Percentiles rank a stretch among this genome's conserved stretches.
phyloP scores from a whole-genome alignment of 2,329 filamentous ascomycete genomes.

The Sporothrix euskadiensis region DNA sequence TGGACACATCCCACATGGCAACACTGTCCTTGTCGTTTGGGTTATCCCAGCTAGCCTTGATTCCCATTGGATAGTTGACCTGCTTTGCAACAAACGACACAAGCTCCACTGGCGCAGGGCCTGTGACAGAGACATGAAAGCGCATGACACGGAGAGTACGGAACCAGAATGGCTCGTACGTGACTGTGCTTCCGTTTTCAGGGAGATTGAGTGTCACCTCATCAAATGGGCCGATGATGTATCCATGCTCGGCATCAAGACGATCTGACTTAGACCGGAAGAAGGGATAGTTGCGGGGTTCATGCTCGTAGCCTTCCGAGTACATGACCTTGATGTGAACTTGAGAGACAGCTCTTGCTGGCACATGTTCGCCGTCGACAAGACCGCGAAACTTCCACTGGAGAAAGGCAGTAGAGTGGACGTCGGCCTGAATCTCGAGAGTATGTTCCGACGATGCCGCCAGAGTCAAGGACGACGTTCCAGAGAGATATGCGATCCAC shows the following conservation, averaged over 20 bases:
- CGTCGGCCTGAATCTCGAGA: conserved; percentile 36
- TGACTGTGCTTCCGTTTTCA: not conserved
- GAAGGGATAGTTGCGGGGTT: conserved; percentile 43
- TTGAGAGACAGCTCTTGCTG: not conserved
- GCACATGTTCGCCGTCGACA: not conserved
- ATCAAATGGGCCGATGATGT: conserved; percentile 42
- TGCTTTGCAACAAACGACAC: conserved; percentile 37
- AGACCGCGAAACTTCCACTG: conserved; percentile 31
- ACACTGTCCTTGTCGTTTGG: conserved; percentile 27
- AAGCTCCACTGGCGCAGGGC: conserved; percentile 35
- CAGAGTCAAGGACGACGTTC: conserved; percentile 27
- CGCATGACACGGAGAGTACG: conserved; percentile 43
- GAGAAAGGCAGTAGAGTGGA: conserved; percentile 38
- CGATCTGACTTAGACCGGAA: conserved; percentile 44
- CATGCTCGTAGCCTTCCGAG: conserved; percentile 41
- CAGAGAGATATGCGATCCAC: conserved; percentile 32
- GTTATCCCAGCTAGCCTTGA: conserved; percentile 36
- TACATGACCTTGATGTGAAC: conserved; percentile 36
- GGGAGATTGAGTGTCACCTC: conserved; percentile 38
- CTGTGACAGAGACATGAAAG: conserved; percentile 37
- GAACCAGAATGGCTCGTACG: conserved; percentile 46
- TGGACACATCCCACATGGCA: conserved; percentile 36
- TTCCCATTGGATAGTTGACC: conserved; percentile 42
- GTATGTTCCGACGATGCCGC: conserved; percentile 31
- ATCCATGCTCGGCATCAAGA: conserved; percentile 36